A percentile compares a stretch with the other conserved stretches of the same genome.
Conservation (phyloP, 2,329 filamentous ascomycete species). For the Seiridium cupressi region DNA sequence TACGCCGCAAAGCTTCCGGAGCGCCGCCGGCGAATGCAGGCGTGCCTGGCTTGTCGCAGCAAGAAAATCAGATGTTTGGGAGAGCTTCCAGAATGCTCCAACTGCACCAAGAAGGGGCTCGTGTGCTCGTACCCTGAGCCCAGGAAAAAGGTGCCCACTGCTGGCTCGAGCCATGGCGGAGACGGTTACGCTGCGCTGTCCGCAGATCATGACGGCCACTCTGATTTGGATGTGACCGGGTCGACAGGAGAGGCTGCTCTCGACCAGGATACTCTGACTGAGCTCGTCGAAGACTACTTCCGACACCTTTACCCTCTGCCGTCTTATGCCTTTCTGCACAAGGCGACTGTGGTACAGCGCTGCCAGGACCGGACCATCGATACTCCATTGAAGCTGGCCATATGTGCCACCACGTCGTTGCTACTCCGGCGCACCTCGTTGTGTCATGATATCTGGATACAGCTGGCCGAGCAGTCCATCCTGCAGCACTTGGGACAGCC, state of each 20-base stretch:
- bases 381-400: slow-evolving; percentile 27
- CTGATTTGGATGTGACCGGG: slow-evolving; percentile 1
- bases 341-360: slow-evolving; percentile 28
- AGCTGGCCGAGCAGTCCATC: slow-evolving; percentile 29
- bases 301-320: slow-evolving; percentile 27
- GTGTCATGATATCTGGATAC: slow-evolving; percentile 25
- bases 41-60: slow-evolving; percentile 26
- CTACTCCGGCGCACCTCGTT: slow-evolving; percentile 22
- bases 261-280: slow-evolving; percentile 14
- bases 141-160: slow-evolving; percentile 9
- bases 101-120: slow-evolving; percentile 22
- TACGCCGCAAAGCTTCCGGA: slow-evolving; percentile 24
- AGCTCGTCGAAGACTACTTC: slow-evolving; percentile 28
- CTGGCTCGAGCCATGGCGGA: background rate
- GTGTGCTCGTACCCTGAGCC: slow-evolving; percentile 23
- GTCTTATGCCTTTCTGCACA: slow-evolving; percentile 33
- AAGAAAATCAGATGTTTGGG: slow-evolving; percentile 29
- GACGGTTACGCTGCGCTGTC: background rate
- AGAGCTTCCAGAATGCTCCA: slow-evolving; percentile 26
- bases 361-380: slow-evolving; percentile 28
- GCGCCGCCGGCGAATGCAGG: slow-evolving; percentile 25
- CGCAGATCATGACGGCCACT: background rate
- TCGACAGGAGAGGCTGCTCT: slow-evolving; percentile 10
- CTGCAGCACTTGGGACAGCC: slow-evolving; percentile 28
- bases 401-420: slow-evolving; percentile 30